Conservation (phyloP, 2,329 filamentous ascomycete genomes). For the Claviceps spartinae region DNA sequence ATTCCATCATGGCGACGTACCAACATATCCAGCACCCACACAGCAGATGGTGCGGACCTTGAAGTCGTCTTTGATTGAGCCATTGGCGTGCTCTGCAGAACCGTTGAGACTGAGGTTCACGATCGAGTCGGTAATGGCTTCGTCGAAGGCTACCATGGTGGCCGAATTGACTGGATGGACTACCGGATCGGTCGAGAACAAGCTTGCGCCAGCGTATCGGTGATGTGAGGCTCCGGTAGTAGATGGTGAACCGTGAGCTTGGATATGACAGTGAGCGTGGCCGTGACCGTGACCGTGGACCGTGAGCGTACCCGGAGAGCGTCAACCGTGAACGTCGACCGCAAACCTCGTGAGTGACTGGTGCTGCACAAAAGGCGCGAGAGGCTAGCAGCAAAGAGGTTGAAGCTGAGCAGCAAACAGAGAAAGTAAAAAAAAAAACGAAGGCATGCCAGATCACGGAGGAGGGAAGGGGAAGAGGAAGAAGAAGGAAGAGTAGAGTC, state of each 20-base stretch:
- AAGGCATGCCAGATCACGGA: background rate
- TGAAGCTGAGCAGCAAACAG: background rate
- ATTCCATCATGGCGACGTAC: conserved; percentile 32
- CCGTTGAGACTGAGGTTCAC: conserved; percentile 21
- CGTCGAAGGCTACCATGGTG: conserved; percentile 13
- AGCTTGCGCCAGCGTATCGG: background rate
- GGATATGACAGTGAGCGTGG: too few species aligned
- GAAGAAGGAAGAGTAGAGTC: background rate
- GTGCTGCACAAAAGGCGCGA: background rate
- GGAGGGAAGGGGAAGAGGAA: background rate
- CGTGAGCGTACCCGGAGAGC: too few species aligned
- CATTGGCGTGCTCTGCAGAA: conserved; percentile 17
- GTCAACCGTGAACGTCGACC: too few species aligned
- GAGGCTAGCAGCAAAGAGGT: background rate
- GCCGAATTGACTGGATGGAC: background rate
- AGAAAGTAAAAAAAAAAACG: background rate
- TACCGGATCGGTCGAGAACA: background rate
- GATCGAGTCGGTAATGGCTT: conserved; percentile 16
- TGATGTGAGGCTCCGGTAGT: too few species aligned
- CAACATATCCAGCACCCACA: conserved; percentile 64
- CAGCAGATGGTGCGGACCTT: conserved; percentile 51
- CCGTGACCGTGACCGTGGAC: background rate
- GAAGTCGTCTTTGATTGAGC: conserved; percentile 15
- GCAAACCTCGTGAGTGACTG: background rate
- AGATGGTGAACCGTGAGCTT: too few species aligned